Percentiles rank a stretch among this genome's conserved stretches.
These are phyloP conservation scores for Sclerotinia borealis DNA, from an alignment of 2,329 filamentous ascomycete species.

Conservation along the genomic window DNA sequence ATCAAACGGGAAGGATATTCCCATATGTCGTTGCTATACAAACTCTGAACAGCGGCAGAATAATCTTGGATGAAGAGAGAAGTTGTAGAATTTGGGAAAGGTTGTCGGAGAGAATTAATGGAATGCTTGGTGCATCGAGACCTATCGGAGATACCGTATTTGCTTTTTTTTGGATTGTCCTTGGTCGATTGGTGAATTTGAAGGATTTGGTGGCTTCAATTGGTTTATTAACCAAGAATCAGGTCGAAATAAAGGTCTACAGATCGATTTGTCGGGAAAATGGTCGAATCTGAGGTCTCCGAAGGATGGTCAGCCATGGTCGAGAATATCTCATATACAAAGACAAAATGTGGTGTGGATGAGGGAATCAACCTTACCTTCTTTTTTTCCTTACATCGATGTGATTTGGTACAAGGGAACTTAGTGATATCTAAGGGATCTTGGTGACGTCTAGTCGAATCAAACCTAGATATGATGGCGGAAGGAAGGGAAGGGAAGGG, in stretches of 20 bases:
- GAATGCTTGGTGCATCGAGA: slow-evolving; percentile 12
- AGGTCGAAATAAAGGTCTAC: not conserved
- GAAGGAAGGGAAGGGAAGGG: not conserved
- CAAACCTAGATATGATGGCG: not conserved
- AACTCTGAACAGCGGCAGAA: not conserved
- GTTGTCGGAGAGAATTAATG: slow-evolving; percentile 7
- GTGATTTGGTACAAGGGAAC: not conserved
- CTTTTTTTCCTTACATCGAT: not conserved
- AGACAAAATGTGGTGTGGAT: not conserved
- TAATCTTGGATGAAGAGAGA: not conserved
- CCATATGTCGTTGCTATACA: slow-evolving; percentile 12
- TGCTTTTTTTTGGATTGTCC: not conserved
- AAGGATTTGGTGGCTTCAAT: not conserved
- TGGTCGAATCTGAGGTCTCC: not conserved
- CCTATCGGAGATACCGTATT: not conserved
- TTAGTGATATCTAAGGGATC: not conserved
- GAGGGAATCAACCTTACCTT: not conserved
- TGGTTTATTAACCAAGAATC: not conserved
- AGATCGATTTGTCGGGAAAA: not conserved
- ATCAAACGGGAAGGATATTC: slow-evolving; percentile 4
- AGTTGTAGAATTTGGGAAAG: not conserved
- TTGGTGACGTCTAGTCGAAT: slow-evolving; percentile 3
- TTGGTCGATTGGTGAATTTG: not conserved
- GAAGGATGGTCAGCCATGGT: slow-evolving; percentile 4
- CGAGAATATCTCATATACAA: not conserved